Evolutionary conservation across 2,329 filamentous ascomycete genomes (phyloP).

Genomic region (Penicillium sp.): DNA sequence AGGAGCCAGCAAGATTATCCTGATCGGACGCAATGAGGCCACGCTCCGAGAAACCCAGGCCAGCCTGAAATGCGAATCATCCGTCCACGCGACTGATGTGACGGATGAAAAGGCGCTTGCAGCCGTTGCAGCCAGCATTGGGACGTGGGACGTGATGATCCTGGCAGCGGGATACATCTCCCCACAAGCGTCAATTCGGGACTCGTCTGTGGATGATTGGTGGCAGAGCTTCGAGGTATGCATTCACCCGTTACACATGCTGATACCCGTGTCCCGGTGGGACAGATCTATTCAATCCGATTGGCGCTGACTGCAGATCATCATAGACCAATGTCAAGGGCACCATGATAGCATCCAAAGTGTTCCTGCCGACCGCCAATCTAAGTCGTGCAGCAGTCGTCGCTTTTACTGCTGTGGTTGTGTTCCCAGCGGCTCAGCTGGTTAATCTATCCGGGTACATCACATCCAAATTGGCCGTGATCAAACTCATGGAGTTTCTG

Average conservation of each 20-base stretch:
- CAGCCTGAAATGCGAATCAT: neutral
- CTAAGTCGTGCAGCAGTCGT: slow-evolving; percentile 26
- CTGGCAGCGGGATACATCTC: slow-evolving; percentile 31
- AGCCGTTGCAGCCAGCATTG: slow-evolving; percentile 10
- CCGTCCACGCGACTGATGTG: slow-evolving; percentile 11
- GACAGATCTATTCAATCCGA: neutral
- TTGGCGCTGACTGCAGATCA: slow-evolving; percentile 1
- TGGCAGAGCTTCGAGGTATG: slow-evolving; percentile 31
- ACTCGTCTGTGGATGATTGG: slow-evolving; percentile 27
- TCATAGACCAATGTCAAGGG: slow-evolving; percentile 35
- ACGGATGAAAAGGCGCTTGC: slow-evolving; percentile 14
- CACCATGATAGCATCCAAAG: slow-evolving; percentile 23
- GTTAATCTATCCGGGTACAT: slow-evolving; percentile 42
- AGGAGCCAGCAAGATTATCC: slow-evolving; percentile 12
- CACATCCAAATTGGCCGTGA: slow-evolving; percentile 51
- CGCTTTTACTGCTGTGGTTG: slow-evolving; percentile 25
- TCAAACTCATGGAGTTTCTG: slow-evolving; percentile 53
- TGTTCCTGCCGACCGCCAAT: slow-evolving; percentile 28
- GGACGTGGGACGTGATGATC: slow-evolving; percentile 33
- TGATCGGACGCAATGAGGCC: slow-evolving; percentile 17
- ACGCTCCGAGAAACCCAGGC: slow-evolving; percentile 9
- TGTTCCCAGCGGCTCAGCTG: slow-evolving; percentile 21
- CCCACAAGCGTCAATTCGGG: slow-evolving; percentile 14
- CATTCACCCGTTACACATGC: slow-evolving; percentile 4
- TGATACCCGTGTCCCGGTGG: neutral